Percentiles rank a stretch among this genome's conserved stretches.
Evolutionary conservation across 192 early-diverging fungal genomes (phyloP).

Genomic region (Oehlia diaphana): DNA sequence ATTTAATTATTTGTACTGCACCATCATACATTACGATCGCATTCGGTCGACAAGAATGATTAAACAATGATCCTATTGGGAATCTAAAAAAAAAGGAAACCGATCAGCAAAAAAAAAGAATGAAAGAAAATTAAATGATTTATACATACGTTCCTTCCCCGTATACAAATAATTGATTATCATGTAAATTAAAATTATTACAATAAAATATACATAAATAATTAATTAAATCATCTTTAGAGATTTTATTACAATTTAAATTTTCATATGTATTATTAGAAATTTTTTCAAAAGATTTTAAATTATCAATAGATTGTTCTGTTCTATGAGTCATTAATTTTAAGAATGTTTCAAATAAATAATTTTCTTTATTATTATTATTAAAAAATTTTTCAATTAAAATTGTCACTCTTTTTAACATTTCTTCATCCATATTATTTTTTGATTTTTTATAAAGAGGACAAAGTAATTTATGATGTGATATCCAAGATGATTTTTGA

Average conservation of each 20-base stretch:
- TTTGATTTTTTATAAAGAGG: slow-evolving; percentile 1
- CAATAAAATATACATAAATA: slow-evolving; percentile 59
- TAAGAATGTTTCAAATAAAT: slow-evolving; percentile 10
- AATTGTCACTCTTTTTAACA: slow-evolving; percentile 12
- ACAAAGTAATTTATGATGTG: slow-evolving; percentile 24
- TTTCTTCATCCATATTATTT: slow-evolving; percentile 14
- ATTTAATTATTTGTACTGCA: slow-evolving; percentile 46
- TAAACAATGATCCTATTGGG: slow-evolving; percentile 62
- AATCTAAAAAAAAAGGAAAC: slow-evolving; percentile 22
- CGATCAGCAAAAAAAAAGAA: not conserved
- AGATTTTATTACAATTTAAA: not conserved
- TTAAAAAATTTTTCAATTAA: slow-evolving; percentile 4
- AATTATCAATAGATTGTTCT: not conserved
- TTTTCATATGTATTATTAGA: not conserved
- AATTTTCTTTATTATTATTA: not conserved
- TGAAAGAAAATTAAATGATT: not conserved
- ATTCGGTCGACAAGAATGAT: slow-evolving; percentile 71
- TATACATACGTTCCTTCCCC: slow-evolving; percentile 57
- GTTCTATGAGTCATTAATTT: slow-evolving; percentile 2
- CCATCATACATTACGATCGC: slow-evolving; percentile 56
- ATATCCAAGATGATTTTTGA: slow-evolving; percentile 14
- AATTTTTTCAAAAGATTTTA: not conserved
- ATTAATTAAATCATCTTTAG: slow-evolving; percentile 38
- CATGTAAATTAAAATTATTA: slow-evolving; percentile 66
- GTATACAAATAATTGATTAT: slow-evolving; percentile 59